Evolutionary conservation across 306 rosid species (phyloP), one percentile per base, ranked within the genome.

Genomic region (Inga leiocalycina): DNA sequence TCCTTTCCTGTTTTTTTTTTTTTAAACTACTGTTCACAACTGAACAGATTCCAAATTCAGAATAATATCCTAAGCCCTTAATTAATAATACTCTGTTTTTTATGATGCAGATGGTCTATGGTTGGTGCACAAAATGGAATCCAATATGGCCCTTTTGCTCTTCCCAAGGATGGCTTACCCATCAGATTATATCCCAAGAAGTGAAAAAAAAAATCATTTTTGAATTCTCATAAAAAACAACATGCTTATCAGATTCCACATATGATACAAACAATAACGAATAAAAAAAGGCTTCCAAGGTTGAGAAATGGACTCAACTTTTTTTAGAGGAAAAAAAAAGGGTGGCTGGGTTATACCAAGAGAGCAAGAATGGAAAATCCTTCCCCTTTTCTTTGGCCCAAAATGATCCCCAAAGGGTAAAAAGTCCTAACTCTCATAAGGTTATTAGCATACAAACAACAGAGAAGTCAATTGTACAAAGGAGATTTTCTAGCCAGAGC

Each of bases 71-170:
- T 48, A 17, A 43, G 30, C 9, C 20, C 54, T 45, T 5, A 19
- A 22, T 32, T 77, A 79, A 56, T 59, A 15, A 57, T n/a, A 6
- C 14, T 10, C 6, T 59, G 15, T n/a, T 59, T 52, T 69, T 71
- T 43, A 10, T 80, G 79, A 30, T 91, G 91, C 84, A 93, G 97
- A 83, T 97, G 99, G 99, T 82, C 88, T 85, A 74, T 88, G 48
- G 89, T 65, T 69, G 95, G 92, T 76, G 88, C 84, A 67, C 90
- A 92, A 79, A 91, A 86, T 85, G 99, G 99, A 17, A 97, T 97
- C 61, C 99, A 97, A 44, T 97, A 97, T 84, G 99, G 95, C 9
- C 99, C 99, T 67, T 97, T 97, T 89, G 97, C 97, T 67, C 97
- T 97, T 84, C 99, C 99, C 83, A 95, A 88, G 52, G 90, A 94